These are phyloP conservation scores for Panaeolus cyanescens DNA, from an alignment of 768 basidiomycete species.

Conservation along the genomic window DNA sequence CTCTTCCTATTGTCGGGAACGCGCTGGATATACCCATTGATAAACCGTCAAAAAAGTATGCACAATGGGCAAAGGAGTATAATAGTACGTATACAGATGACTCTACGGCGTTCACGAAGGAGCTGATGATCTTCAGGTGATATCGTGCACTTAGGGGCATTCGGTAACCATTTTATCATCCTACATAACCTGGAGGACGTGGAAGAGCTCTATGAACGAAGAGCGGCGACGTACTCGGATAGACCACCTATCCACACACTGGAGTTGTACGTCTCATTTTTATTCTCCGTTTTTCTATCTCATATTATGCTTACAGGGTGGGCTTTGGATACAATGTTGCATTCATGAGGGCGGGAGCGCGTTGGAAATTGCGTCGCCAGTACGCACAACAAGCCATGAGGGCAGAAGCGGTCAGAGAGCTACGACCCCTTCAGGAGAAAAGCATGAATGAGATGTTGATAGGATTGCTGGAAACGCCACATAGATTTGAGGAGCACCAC, in stretches of 20 bases:
- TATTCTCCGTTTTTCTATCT: background rate
- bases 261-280: conserved; percentile 3
- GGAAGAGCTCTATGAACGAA: conserved; percentile 37
- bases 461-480: background rate
- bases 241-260: conserved; percentile 32
- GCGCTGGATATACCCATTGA: background rate
- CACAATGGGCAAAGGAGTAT: background rate
- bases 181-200: conserved; percentile 23
- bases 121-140: conserved; percentile 13
- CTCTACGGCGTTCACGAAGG: background rate
- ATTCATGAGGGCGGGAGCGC: background rate
- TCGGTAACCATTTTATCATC: conserved; percentile 23
- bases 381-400: background rate
- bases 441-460: background rate
- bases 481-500: background rate
- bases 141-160: conserved; percentile 18
- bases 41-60: background rate
- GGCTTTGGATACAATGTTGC: background rate
- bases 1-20: background rate
- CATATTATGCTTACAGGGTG: background rate
- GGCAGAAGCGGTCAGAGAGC: background rate
- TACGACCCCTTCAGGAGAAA: background rate
- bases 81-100: background rate
- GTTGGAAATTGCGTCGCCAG: background rate
- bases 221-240: conserved; percentile 47